Conservation (phyloP, 768 basidiomycete genomes). For the Suillus subalutaceus region DNA sequence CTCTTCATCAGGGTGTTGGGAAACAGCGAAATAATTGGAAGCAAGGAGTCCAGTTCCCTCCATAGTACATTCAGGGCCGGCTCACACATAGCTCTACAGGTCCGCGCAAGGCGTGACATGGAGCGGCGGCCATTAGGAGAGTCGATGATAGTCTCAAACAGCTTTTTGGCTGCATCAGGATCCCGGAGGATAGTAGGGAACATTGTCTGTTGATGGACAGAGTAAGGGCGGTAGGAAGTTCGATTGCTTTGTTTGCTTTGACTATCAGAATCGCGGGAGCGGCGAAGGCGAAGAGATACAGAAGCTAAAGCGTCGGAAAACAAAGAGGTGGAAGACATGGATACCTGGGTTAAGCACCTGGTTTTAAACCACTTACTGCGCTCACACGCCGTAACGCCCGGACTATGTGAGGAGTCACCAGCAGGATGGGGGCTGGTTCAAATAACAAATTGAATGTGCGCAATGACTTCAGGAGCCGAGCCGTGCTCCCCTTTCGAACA, state of each 20-base stretch:
- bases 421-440: slow-evolving; percentile 34
- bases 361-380: slow-evolving; percentile 45
- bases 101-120: slow-evolving; percentile 71
- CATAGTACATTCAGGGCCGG: slow-evolving; percentile 74
- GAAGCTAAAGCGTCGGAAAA: slow-evolving; percentile 39
- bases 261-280: slow-evolving; percentile 34
- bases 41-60: slow-evolving; percentile 76
- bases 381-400: slow-evolving; percentile 44
- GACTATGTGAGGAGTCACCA: slow-evolving; percentile 30
- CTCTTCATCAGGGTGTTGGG: slow-evolving; percentile 69
- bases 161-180: slow-evolving; percentile 54
- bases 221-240: slow-evolving; percentile 43
- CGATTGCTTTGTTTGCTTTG: slow-evolving; percentile 29
- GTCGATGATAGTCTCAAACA: slow-evolving; percentile 55
- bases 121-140: slow-evolving; percentile 67
- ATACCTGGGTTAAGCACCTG: slow-evolving; percentile 29
- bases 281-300: slow-evolving; percentile 37
- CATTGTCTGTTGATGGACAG: slow-evolving; percentile 55
- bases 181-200: slow-evolving; percentile 61
- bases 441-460: slow-evolving; percentile 26
- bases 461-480: slow-evolving; percentile 28
- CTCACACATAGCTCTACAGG: slow-evolving; percentile 73
- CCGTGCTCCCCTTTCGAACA: slow-evolving; percentile 27
- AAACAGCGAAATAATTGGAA: slow-evolving; percentile 73
- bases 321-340: slow-evolving; percentile 42